These are phyloP conservation scores for Triticum dicoccoides DNA, from an alignment of 176 grass and related monocot genomes.

Conservation along the genomic window DNA sequence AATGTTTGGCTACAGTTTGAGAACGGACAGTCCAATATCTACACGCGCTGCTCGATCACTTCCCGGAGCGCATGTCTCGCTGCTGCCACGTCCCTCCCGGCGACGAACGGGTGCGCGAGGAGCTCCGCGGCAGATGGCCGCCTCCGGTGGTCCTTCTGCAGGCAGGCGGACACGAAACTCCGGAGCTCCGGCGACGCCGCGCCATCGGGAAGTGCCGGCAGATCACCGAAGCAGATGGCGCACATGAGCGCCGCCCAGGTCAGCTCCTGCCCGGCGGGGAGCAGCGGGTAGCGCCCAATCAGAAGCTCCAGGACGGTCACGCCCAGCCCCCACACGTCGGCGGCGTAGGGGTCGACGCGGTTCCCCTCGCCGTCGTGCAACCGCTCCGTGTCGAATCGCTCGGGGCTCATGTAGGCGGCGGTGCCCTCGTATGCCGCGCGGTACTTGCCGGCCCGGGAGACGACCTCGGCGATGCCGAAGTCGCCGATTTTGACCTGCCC, in stretches of 20 bases:
- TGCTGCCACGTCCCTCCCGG: not conserved
- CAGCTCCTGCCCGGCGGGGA: constrained; percentile 37
- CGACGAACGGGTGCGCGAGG: not conserved
- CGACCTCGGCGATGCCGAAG: constrained; percentile 50
- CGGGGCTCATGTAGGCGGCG: not conserved
- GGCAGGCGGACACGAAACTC: constrained; percentile 34
- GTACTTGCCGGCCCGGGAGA: not conserved
- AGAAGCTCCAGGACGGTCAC: constrained; percentile 33
- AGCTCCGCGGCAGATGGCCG: not conserved
- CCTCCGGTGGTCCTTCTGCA: constrained; percentile 39
- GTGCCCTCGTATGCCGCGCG: not conserved
- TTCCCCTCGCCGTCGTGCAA: not conserved
- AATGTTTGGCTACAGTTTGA: not conserved
- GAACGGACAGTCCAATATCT: not conserved
- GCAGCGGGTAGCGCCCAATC: constrained; percentile 40
- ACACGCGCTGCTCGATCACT: not conserved
- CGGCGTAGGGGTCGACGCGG: constrained; percentile 29
- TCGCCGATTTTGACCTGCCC: constrained; percentile 47
- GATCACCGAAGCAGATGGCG: constrained; percentile 44
- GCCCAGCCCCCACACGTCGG: constrained; percentile 48
- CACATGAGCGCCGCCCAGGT: constrained; percentile 53
- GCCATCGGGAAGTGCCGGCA: not conserved
- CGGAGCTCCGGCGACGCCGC: constrained; percentile 33
- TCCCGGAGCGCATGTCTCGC: not conserved
- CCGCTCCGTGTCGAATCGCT: not conserved